These are phyloP conservation scores for Nicotiana rustica DNA, from an alignment of 305 asterid genomes.

Conservation along the genomic window DNA sequence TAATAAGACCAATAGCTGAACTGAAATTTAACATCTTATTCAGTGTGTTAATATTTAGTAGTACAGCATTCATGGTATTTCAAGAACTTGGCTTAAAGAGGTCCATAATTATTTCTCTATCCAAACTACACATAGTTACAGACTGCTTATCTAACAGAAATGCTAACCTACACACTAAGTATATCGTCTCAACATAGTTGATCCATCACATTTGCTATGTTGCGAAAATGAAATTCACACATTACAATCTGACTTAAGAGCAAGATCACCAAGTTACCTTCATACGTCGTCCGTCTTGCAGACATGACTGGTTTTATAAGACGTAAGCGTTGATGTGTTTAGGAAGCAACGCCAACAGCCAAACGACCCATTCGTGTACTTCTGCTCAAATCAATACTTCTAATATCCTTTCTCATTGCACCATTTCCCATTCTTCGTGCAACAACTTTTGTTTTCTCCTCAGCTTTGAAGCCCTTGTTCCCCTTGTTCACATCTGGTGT, in stretches of 20 bases:
- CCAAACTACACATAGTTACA: slow-evolving; percentile 28
- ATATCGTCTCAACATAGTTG: not conserved
- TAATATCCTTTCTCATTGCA: slow-evolving; percentile 39
- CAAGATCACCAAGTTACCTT: not conserved
- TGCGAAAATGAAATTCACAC: not conserved
- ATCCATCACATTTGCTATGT: not conserved
- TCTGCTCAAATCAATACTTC: slow-evolving; percentile 35
- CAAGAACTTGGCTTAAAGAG: slow-evolving; percentile 14
- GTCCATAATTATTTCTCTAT: slow-evolving; percentile 14
- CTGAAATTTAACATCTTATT: slow-evolving; percentile 21
- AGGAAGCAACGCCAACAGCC: slow-evolving; percentile 52
- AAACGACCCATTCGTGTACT: slow-evolving; percentile 42
- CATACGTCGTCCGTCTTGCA: not conserved
- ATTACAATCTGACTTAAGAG: not conserved
- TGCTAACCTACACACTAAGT: slow-evolving; percentile 30
- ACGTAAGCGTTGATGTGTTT: slow-evolving; percentile 24
- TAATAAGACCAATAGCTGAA: not conserved
- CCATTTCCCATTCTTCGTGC: slow-evolving; percentile 32
- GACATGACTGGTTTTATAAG: not conserved
- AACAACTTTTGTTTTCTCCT: slow-evolving; percentile 44
- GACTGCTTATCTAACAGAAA: slow-evolving; percentile 23
- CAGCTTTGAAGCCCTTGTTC: slow-evolving; percentile 41
- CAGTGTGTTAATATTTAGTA: not conserved
- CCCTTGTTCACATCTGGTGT: slow-evolving; percentile 33
- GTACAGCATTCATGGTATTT: slow-evolving; percentile 33